Base-by-base conservation (phyloP, 495 filamentous ascomycete species). In the Podospora anserina region DNA sequence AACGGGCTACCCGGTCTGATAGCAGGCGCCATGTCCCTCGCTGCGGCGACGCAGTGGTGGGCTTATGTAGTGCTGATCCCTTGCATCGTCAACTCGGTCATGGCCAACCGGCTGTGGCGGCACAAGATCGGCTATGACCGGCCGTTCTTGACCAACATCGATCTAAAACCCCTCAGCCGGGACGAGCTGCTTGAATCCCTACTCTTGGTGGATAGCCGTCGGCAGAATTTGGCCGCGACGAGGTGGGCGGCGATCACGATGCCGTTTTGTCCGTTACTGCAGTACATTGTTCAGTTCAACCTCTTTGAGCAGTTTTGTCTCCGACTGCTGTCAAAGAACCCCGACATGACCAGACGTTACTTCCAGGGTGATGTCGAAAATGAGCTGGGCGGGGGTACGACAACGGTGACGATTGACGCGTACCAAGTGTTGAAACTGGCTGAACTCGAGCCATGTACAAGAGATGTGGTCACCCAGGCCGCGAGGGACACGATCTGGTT, bases 51-150 rank as follows among this genome's bases (percentile, higher is more conserved):
- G 53, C 73, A 74, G 20, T 85, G 83, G 82, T 82, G 79, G 78
- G 84, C 82, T 49, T 86, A 86, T 55, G 74, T 82, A 1, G 76
- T 84, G 0, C 63, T 86, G 63, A 72, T 79, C n/a, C 82, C 82
- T 0, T 85, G 84, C 66, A 82, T 86, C 26, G 74, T 82, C 15
- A 73, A 75, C 4, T 71, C 79, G 16, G 77, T 82, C 16, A 20
- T 76, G 9, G 78, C 77, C 71, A 85, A 86, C 67, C 76, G 77
- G 56, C 80, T 82, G 66, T 86, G 82, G 82, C 74, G 82, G 1
- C 67, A 67, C 23, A 74, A 77, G 65, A 74, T 85, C 4, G 83
- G 82, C 0, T 84, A 85, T 64, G 82, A 84, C 39, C 77, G 83
- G 0, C 80, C 81, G 2, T 56, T 81, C 0, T 32, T 80, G 7